Base-by-base conservation (phyloP, 2,329 filamentous ascomycete species). In the Parastagonospora avenae region DNA sequence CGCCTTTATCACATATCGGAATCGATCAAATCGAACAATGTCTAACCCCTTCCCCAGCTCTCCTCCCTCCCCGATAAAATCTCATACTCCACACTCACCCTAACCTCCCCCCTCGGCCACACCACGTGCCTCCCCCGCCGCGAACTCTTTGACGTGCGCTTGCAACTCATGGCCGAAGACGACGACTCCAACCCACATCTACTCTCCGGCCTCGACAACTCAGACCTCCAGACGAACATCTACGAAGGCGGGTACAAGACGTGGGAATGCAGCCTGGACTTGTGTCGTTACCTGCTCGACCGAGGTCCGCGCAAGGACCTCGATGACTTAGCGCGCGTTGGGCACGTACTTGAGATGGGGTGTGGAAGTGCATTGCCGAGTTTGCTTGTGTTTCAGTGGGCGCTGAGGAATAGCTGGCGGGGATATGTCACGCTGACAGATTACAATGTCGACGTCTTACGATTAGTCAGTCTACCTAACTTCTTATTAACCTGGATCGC, bases 171-270 rank as follows among this genome's bases (percentile, higher is more conserved):
- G 86, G 88, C 89, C 32, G 85, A 87, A 66, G 78, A 80, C 46
- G 84, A 75, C 41, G 68, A 70, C 32, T 66, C 70, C 1, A 72
- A 36, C 52, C 64, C 51, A 3, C 55, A 53, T 31, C 50, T 62
- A 4, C 50, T 68, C 2, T 66, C 73, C 9, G 76, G 61, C 28
- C 74, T 67, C 15, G 57, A 66, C 31, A 80, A 82, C 55, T 85
- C 89, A 57, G 90, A 94, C 72, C 86, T 94, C 58, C 88, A 86
- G 71, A 89, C 89, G 48, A 90, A 90, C 44, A 84, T 93, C 52
- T 94, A 94, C 74, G 90, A 94, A 75, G 90, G 90, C 49, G 90
- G 90, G 19, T 92, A 93, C 77, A 94, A 94, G 77, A 92, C 88
- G 64, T 94, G 90, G 90, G 90, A 94, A 76, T 92, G 90, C 74